Base-by-base conservation (phyloP, 371 early-diverging fungal genomes). In the Synchytrium microbalum region DNA sequence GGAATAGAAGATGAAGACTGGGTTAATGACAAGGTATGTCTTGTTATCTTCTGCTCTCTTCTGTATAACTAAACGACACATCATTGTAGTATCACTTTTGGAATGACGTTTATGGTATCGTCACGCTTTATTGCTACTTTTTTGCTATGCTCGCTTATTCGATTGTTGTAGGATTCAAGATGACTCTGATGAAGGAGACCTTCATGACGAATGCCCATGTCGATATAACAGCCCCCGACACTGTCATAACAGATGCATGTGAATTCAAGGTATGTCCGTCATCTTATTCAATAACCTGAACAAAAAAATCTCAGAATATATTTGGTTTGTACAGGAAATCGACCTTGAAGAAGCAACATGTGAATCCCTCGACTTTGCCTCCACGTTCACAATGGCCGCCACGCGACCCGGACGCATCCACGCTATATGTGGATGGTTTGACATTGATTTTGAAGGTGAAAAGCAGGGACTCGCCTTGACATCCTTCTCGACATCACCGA, bases 1-100 rank as follows among this genome's bases (percentile, higher is more conserved):
- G 95, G 87, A 54, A 89, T 96, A 68, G 95, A 95, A 75, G 95
- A 95, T 74, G 90, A 84, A 55, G 92, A 94, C 32, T 95, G 92
- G 85, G 88, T 95, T 69, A 86, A 86, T 74, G 93, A 86, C 78
- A 83, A 54, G 77, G 46, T 38, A 38, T 19, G 59, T 23, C 3
- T 5, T 0, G 24, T 1, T 60, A 16, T 51, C 52, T 51, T n/a
- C 16, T 51, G 52, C 52, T 51, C n/a, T 16, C 16, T 16, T n/a
- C 30, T 26, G 13, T 19, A 31, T 19, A 24, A 54, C 26, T 28
- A 2, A 25, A 1, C 13, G 53, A 8, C 8, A 5, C 10, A 32
- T 25, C 56, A 5, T 5, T 24, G 8, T 56, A 68, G n/a, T 64
- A 64, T 32, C 33, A 58, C 51, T 78, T 64, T 58, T 81, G 79